Base-by-base conservation (phyloP, 75 land plant genomes). In the Sequoia sempervirens region DNA sequence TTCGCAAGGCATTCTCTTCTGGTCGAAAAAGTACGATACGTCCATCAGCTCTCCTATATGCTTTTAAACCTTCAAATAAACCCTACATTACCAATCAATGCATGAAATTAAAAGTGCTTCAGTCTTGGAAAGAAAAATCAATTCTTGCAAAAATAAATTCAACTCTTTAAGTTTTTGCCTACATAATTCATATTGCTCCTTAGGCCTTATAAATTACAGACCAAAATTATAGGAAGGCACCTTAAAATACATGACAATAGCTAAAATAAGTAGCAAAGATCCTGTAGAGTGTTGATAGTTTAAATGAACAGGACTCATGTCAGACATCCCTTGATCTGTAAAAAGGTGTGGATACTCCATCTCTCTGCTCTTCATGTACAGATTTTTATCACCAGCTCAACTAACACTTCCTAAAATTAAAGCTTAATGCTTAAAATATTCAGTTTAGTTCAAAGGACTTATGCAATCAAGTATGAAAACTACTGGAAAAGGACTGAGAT, bases 41-140 rank as follows among this genome's bases (percentile, higher is more conserved):
- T 8, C 93, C 94, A 87, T 92, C 91, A 86, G 83, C 84, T 83
- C 82, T 90, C 75, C 93, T 84, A 72, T 94, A 90, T 32, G 97
- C 97, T 86, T 95, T 95, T 43, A 89, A 34, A 30, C 95, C 95
- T 93, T 95, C 95, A 85, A 89, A 93, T 30, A 95, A n/a, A 18
- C 95, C 95, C 96, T 93, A 80, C 37, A 46, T 4, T 20, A 70
- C 73, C 13, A 32, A 70, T 11, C 11, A 70, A 28, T 32, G 73
- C 36, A 70, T 30, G 73, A 30, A 70, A 30, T 70, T 70, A 2
- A 32, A 70, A 70, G 37, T 30, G 14, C 14, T 30, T 61, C 36
- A 32, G 15, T 28, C 73, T 70, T 12, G 32, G 73, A 14, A 32
- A 70, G 32, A 30, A 14, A 32, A 32, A 70, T 61, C 66, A 61